Percentiles rank a stretch among this genome's conserved stretches.
These are phyloP conservation scores for Colletotrichum euphorbiae DNA, from an alignment of 2,329 filamentous ascomycete genomes.

Conservation along the genomic window DNA sequence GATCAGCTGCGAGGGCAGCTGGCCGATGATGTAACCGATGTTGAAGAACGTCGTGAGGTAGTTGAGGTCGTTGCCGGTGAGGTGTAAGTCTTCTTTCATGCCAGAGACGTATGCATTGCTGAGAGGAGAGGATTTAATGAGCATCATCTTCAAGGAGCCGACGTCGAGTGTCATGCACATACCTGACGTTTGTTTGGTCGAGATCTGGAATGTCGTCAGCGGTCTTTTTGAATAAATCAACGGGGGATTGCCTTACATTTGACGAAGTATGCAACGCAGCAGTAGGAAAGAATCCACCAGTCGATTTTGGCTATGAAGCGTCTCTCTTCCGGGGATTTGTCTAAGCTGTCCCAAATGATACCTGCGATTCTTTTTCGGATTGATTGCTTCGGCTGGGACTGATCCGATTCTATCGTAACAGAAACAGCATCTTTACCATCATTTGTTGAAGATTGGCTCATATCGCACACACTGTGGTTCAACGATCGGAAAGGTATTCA, in stretches of 20 bases:
- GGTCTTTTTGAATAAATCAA: background rate
- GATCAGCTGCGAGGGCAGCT: slow-evolving; percentile 53
- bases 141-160: background rate
- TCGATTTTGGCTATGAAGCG: slow-evolving; percentile 50
- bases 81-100: slow-evolving; percentile 63
- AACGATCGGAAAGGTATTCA: background rate
- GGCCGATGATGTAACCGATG: slow-evolving; percentile 67
- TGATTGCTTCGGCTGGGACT: background rate
- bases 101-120: slow-evolving; percentile 56
- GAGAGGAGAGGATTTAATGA: slow-evolving; percentile 38
- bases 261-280: slow-evolving; percentile 53
- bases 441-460: background rate
- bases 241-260: slow-evolving; percentile 43
- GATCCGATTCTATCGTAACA: background rate
- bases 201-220: slow-evolving; percentile 41
- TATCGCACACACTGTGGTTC: background rate
- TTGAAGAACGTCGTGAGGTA: slow-evolving; percentile 66
- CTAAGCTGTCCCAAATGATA: slow-evolving; percentile 49
- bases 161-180: background rate
- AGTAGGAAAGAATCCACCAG: slow-evolving; percentile 51
- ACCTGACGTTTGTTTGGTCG: slow-evolving; percentile 48
- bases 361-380: slow-evolving; percentile 39
- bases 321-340: slow-evolving; percentile 49
- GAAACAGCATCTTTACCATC: slow-evolving; percentile 2
- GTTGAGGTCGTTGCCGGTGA: slow-evolving; percentile 67